Conservation (phyloP, 2,329 filamentous ascomycete genomes). For the Trichoderma sp. region DNA sequence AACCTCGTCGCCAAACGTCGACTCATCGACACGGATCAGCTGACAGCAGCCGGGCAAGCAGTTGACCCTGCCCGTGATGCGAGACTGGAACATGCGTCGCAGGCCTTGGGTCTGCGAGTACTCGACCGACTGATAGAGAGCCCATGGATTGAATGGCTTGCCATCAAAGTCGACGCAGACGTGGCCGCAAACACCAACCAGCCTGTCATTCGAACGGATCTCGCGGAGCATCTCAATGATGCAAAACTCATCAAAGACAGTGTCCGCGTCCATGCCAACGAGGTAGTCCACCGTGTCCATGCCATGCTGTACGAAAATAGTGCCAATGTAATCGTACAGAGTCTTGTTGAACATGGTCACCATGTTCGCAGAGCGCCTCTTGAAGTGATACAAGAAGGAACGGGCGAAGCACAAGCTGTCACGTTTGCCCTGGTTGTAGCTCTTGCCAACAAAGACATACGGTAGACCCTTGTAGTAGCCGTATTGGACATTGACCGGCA, state of each 20-base stretch:
- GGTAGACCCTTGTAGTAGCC: slow-evolving; percentile 46
- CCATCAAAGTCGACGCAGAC: slow-evolving; percentile 47
- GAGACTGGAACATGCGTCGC: slow-evolving; percentile 48
- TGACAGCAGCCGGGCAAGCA: slow-evolving; percentile 50
- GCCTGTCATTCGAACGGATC: slow-evolving; percentile 41
- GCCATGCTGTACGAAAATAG: slow-evolving; percentile 37
- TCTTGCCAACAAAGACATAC: slow-evolving; percentile 47
- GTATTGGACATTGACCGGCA: slow-evolving; percentile 44
- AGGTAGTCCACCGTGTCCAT: slow-evolving; percentile 43
- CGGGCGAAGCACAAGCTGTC: slow-evolving; percentile 50
- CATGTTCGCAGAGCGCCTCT: slow-evolving; percentile 39
- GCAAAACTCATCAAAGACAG: slow-evolving; percentile 44
- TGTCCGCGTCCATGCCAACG: slow-evolving; percentile 48
- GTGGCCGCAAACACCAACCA: slow-evolving; percentile 48
- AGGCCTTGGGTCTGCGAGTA: slow-evolving; percentile 48
- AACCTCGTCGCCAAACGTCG: slow-evolving; percentile 46
- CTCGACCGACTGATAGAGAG: slow-evolving; percentile 47
- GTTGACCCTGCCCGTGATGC: slow-evolving; percentile 48
- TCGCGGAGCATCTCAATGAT: slow-evolving; percentile 44
- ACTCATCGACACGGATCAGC: slow-evolving; percentile 47
- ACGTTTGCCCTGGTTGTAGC: slow-evolving; percentile 49
- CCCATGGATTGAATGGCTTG: slow-evolving; percentile 43
- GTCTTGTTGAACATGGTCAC: slow-evolving; percentile 47
- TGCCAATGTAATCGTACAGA: slow-evolving; percentile 41
- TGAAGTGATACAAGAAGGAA: slow-evolving; percentile 49